Conservation (phyloP, 768 basidiomycete genomes). For the Pisolithus sp. region DNA sequence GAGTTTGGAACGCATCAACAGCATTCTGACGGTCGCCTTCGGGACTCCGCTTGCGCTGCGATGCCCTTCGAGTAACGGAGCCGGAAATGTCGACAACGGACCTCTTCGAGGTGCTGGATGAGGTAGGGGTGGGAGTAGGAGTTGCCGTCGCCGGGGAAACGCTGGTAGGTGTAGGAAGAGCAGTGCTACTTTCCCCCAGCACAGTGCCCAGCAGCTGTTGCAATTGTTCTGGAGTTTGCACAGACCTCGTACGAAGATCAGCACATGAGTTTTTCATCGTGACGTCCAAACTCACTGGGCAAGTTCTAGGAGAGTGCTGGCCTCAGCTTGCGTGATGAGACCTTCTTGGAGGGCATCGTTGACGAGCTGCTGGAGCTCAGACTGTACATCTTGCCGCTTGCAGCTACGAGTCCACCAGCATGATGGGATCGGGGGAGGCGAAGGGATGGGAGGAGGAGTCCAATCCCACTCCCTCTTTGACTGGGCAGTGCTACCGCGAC, state of each 20-base stretch:
- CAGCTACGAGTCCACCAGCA: constrained; percentile 6
- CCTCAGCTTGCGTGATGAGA: constrained; percentile 2
- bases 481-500: too few species aligned
- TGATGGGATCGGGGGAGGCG: constrained; percentile 6
- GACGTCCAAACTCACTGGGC: background rate
- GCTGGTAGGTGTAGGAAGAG: background rate
- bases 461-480: background rate
- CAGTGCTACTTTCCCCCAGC: too few species aligned
- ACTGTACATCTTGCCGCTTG: constrained; percentile 2
- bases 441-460: constrained; percentile 7
- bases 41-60: too few species aligned
- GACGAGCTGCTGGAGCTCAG: constrained; percentile 2
- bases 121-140: too few species aligned
- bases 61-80: too few species aligned
- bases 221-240: background rate
- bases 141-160: too few species aligned
- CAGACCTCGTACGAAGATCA: background rate
- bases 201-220: background rate
- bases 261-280: background rate
- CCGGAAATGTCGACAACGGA: too few species aligned
- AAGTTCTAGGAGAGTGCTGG: background rate
- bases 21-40: too few species aligned
- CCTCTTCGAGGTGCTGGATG: too few species aligned
- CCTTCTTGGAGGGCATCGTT: constrained; percentile 3
- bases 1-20: too few species aligned